Percentiles rank a stretch among this genome's conserved stretches.
Conservation (phyloP, 1,284 basidiomycete genomes). For the Quambalaria eucalypti region DNA sequence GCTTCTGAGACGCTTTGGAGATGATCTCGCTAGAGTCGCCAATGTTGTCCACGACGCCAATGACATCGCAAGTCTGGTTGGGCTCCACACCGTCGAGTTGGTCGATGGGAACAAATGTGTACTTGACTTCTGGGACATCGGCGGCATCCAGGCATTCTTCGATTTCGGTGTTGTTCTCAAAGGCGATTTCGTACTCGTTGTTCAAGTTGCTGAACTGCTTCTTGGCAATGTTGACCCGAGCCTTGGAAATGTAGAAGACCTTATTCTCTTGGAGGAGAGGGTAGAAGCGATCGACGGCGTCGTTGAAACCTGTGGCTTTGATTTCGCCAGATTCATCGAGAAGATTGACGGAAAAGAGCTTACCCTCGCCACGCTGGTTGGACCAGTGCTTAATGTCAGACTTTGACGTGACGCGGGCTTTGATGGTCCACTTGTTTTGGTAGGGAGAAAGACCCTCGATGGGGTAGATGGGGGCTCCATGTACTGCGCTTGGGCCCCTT, state of each 20-base stretch:
- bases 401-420: conserved; percentile 83
- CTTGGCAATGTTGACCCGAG: conserved; percentile 86
- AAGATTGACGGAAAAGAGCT: conserved; percentile 82
- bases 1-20: conserved; percentile 42
- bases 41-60: conserved; percentile 37
- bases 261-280: conserved; percentile 79
- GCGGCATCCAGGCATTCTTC: conserved; percentile 39
- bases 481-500: conserved; percentile 1
- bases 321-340: conserved; percentile 73
- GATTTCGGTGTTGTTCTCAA: conserved; percentile 57
- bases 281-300: conserved; percentile 73
- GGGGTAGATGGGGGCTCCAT: conserved; percentile 57
- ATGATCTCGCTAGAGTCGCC: conserved; percentile 41
- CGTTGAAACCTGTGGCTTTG: conserved; percentile 72
- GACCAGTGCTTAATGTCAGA: conserved; percentile 82
- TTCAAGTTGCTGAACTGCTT: conserved; percentile 86
- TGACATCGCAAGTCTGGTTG: conserved; percentile 47
- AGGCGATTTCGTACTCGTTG: conserved; percentile 87
- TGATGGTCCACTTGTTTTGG: conserved; percentile 93
- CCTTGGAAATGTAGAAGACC: conserved; percentile 84
- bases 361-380: conserved; percentile 84
- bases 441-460: conserved; percentile 94
- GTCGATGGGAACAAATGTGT: conserved; percentile 42
- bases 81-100: conserved; percentile 41
- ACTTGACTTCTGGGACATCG: conserved; percentile 46